Evolutionary conservation across 768 basidiomycete species (phyloP).

Genomic region (Clitopilus hobsonii): DNA sequence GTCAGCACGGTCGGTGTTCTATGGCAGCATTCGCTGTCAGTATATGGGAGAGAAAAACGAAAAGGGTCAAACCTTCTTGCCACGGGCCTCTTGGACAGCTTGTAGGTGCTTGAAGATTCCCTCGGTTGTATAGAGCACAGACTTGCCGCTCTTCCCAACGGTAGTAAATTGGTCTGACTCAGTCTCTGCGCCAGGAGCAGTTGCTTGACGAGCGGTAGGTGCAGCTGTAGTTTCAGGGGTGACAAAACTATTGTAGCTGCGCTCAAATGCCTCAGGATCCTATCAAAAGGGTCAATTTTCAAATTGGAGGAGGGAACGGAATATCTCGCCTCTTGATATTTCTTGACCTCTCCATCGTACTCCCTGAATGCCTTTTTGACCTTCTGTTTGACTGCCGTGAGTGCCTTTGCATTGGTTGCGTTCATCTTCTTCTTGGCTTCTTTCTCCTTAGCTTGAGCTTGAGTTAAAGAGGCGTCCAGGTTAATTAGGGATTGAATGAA

Average conservation of each 20-base stretch:
- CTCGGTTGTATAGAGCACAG: constrained; percentile 76
- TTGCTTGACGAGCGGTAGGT: constrained; percentile 30
- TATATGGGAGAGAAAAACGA: background rate
- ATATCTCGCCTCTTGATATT: constrained; percentile 67
- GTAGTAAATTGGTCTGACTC: constrained; percentile 77
- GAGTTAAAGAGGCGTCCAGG: constrained; percentile 74
- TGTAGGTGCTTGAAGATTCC: constrained; percentile 91
- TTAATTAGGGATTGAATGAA: constrained; percentile 70
- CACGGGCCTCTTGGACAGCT: constrained; percentile 88
- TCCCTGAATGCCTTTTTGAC: constrained; percentile 90
- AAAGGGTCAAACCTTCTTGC: constrained; percentile 75
- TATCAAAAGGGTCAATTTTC: constrained; percentile 21
- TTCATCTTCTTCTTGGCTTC: constrained; percentile 96
- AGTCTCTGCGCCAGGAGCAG: constrained; percentile 31
- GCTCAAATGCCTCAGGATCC: constrained; percentile 88
- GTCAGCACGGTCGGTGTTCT: constrained; percentile 96
- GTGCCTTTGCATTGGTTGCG: constrained; percentile 85
- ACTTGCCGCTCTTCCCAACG: constrained; percentile 87
- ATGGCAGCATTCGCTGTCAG: constrained; percentile 3
- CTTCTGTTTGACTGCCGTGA: constrained; percentile 98
- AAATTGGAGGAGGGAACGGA: background rate
- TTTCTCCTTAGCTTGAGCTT: constrained; percentile 79
- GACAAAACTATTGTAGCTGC: constrained; percentile 57
- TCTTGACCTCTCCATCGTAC: constrained; percentile 74
- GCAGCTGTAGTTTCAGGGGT: constrained; percentile 37